These are phyloP conservation scores for Puccinia triticina DNA, from an alignment of 1,284 basidiomycete genomes.

Conservation along the genomic window DNA sequence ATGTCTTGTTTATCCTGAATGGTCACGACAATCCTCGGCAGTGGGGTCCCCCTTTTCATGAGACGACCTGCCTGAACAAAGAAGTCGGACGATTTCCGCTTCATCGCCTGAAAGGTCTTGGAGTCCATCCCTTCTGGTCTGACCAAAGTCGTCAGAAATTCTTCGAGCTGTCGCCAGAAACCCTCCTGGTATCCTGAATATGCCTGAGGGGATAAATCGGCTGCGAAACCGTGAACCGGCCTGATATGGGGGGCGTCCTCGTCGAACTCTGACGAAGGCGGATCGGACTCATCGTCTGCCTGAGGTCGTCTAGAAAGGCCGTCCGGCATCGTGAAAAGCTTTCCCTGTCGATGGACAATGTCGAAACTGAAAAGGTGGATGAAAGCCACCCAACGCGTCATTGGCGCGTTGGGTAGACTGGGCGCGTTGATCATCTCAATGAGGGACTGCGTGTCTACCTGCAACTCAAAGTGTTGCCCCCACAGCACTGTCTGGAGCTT, in stretches of 20 bases:
- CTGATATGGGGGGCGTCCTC: too few species aligned
- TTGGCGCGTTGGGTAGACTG: too few species aligned
- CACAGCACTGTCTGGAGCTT: too few species aligned
- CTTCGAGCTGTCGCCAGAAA: not conserved
- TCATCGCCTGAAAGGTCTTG: not conserved
- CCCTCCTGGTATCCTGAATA: not conserved
- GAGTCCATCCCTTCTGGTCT: not conserved
- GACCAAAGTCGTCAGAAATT: not conserved
- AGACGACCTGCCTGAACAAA: not conserved
- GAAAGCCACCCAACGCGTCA: too few species aligned
- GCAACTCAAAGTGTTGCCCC: too few species aligned
- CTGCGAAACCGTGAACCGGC: not conserved
- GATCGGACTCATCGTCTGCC: not conserved
- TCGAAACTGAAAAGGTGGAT: slow-evolving; percentile 18
- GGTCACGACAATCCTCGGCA: not conserved
- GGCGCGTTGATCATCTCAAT: too few species aligned
- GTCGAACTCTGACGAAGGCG: too few species aligned
- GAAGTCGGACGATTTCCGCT: not conserved
- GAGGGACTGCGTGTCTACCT: too few species aligned
- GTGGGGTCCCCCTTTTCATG: not conserved
- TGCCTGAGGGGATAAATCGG: not conserved
- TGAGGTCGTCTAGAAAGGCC: not conserved
- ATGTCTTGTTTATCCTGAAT: not conserved
- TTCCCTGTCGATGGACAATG: slow-evolving; percentile 5
- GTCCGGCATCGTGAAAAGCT: slow-evolving; percentile 20